These are phyloP conservation scores for Fusarium goolgardi DNA, from an alignment of 2,329 filamentous ascomycete genomes.

Conservation along the genomic window DNA sequence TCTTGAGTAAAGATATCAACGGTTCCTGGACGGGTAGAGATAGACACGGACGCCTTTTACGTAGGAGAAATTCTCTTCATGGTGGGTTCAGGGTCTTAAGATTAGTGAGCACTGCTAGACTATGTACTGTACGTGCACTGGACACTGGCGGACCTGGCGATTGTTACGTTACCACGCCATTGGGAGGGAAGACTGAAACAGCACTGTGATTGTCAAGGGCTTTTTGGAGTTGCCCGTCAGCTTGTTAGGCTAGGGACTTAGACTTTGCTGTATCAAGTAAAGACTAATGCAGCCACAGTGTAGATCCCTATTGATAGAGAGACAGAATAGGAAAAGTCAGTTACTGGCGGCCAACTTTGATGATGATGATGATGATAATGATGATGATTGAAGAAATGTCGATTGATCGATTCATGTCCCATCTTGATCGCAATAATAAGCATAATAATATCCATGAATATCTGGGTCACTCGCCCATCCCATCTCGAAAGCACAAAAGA, in stretches of 20 bases:
- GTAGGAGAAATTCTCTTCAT: slow-evolving; percentile 5
- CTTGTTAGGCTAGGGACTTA: background rate
- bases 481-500: background rate
- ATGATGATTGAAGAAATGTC: background rate
- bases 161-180: slow-evolving; percentile 31
- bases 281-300: background rate
- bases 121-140: background rate
- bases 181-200: slow-evolving; percentile 4
- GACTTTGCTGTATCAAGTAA: slow-evolving; percentile 1
- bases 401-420: background rate
- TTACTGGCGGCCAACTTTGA: too few relatives aligned
- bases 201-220: background rate
- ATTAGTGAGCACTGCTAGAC: slow-evolving; percentile 1
- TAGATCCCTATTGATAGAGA: slow-evolving; percentile 4
- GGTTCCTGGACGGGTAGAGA: slow-evolving; percentile 20
- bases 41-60: slow-evolving; percentile 24
- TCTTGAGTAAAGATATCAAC: slow-evolving; percentile 26
- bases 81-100: slow-evolving; percentile 15
- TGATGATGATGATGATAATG: too few relatives aligned
- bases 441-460: background rate
- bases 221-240: slow-evolving; percentile 5
- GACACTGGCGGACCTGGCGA: slow-evolving; percentile 6
- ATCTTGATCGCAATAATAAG: background rate
- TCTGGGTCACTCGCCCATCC: background rate
- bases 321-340: too few relatives aligned